Base-by-base conservation (phyloP, 305 asterid genomes). In the Solanum aculeatissimum region DNA sequence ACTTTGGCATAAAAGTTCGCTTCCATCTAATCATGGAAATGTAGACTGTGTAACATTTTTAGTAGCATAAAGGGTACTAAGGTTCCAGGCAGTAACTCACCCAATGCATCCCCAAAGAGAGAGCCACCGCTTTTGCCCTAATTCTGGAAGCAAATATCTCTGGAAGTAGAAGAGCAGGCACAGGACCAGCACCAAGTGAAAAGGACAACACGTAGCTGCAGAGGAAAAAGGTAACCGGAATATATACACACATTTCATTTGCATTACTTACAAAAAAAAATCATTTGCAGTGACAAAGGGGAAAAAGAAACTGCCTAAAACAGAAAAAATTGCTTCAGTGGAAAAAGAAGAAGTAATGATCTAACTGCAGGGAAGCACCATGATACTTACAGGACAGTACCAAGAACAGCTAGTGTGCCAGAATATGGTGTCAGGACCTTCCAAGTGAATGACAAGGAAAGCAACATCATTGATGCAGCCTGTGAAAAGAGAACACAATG, bases 151-250 rank as follows among this genome's bases (percentile, higher is more conserved):
- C 92, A 82, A 95, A 95, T 68, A 96, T 96, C 90, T 96, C 98
- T 14, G 99, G 97, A 83, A 96, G 99, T 83, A 96, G 92, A 86
- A 96, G 99, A 85, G 99, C 98, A 89, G 99, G 99, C 53, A 96
- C 99, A 25, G 98, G 99, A 82, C 99, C 99, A 85, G 99, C 99
- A 63, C 99, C 99, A 88, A 96, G 99, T 21, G 99, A 93, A 88
- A 96, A 96, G 81, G 98, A 95, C 65, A 94, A 81, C 18, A 96
- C 98, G 13, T 96, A 96, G 69, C 99, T 95, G 97, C 84, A 81
- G 84, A 18, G 55, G 57, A 19, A 47, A 19, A 51, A 9, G 45
- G 27, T 49, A 49, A 19, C 45, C 27, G 55, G 15, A 57, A 54
- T 25, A 84, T 83, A 85, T 80, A 14, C 63, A 14, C 45, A 84